Evolutionary conservation across 768 basidiomycete species (phyloP), one percentile per base, ranked within the genome.

Genomic region (Agrocybe pediades): DNA sequence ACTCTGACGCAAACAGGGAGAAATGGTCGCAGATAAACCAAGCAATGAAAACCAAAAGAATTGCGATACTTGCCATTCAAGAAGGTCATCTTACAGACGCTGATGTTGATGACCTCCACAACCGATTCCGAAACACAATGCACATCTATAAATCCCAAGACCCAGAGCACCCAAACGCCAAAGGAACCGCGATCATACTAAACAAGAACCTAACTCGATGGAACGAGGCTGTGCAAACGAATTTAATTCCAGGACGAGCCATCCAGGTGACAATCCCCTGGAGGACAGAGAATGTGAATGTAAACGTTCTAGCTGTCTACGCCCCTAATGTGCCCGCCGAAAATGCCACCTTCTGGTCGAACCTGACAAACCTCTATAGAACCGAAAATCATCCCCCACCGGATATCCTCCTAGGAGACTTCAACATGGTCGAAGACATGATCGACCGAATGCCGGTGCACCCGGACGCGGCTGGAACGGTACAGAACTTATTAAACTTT

Each of bases 361-460:
- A 19, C 1, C 8, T 57, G 1, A 6, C 20, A 24, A 23, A 40
- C 6, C 15, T 46, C 3, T 25, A 19, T 1, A 11, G 19, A n/a
- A 2, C 3, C 1, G 16, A 42, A n/a, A 6, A 5, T 15, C 26
- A n/a, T 9, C 54, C 52, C 11, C 57, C 49, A 46, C 71, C 67
- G 3, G 68, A 78, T 24, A 13, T 75, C 0, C 55, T 80, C 48
- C 21, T 70, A 0, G 76, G 77, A 0, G 76, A 82, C 52, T 74
- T 73, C 40, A 80, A 82, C 54, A 36, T 79, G 0, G 69, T 72
- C 0, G 75, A 80, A 50, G 70, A 74, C 1, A 17, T 53, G 0
- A 49, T 77, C 0, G 78, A 80, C 49, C 8, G 72, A 0, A 36
- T 72, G 0, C 77, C 76, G 1, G 26, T 51, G 0, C 53, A 57